Conservation (phyloP, 73 alveolate species). For the Paraurostyla sp. region DNA sequence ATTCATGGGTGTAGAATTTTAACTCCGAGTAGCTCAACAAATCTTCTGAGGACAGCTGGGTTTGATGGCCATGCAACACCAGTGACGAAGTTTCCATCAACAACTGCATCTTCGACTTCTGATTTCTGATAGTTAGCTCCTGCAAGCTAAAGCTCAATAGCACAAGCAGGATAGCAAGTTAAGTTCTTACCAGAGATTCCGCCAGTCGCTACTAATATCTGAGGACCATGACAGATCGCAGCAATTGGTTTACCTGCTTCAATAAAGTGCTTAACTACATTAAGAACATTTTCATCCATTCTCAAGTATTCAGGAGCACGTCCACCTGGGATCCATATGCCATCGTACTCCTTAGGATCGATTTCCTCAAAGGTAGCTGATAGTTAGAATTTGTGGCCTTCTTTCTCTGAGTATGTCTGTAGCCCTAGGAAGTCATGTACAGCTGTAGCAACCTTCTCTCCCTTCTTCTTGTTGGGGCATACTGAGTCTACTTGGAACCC, state of each 20-base stretch:
- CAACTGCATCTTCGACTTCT: conserved; percentile 90
- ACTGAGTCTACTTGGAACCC: conserved; percentile 90
- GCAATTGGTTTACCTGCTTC: conserved; percentile 92
- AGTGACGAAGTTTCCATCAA: conserved; percentile 93
- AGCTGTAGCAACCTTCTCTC: conserved; percentile 92
- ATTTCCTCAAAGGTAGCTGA: conserved; percentile 86
- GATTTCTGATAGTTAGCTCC: conserved; percentile 82
- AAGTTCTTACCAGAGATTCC: conserved; percentile 78
- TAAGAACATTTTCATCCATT: conserved; percentile 83
- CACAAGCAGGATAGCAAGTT: conserved; percentile 90
- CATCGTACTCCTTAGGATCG: conserved; percentile 85
- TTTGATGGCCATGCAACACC: conserved; percentile 95
- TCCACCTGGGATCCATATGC: conserved; percentile 95
- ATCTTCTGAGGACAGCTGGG: conserved; percentile 82
- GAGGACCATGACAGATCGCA: conserved; percentile 94
- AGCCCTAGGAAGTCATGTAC: conserved; percentile 93
- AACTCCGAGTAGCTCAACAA: conserved; percentile 86
- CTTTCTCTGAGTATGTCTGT: conserved; percentile 89
- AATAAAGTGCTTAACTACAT: conserved; percentile 84
- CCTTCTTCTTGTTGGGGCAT: conserved; percentile 91
- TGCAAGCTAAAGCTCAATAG: conserved; percentile 88
- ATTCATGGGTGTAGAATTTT: conserved; percentile 59
- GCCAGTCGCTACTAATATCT: conserved; percentile 90
- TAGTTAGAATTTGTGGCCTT: conserved; percentile 88
- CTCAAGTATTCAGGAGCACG: conserved; percentile 98